Evolutionary conservation across 305 asterid species (phyloP).

Genomic region (Nicotiana rustica): DNA sequence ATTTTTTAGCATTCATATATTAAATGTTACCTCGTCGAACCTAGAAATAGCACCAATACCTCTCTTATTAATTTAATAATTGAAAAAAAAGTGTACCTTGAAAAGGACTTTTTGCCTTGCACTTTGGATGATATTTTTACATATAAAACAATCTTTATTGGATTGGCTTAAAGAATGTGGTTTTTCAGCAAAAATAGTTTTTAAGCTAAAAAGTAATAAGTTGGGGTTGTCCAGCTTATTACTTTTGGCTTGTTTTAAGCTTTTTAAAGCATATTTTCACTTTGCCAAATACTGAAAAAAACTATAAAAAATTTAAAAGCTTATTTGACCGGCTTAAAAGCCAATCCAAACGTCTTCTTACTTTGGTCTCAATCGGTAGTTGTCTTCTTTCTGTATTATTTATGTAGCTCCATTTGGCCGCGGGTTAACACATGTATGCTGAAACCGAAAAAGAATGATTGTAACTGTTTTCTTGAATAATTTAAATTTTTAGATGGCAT

Average conservation of each 20-base stretch:
- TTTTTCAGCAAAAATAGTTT: no score
- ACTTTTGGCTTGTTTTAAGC: no score
- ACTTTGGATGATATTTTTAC: not conserved
- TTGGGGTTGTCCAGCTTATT: no score
- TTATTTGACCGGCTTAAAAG: no score
- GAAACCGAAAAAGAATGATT: not conserved
- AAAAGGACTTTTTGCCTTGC: conserved; percentile 17
- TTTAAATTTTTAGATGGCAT: not conserved
- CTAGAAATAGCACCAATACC: not conserved
- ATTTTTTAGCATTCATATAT: not conserved
- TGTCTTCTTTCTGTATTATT: no score
- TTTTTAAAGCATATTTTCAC: no score
- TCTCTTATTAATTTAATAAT: not conserved
- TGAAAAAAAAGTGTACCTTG: not conserved
- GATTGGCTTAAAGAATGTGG: no score
- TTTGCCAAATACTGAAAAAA: no score
- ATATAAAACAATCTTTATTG: not conserved
- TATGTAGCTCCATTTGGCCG: not conserved
- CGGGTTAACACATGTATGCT: not conserved
- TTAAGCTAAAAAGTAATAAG: no score
- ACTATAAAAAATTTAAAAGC: no score
- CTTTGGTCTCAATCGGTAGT: not conserved
- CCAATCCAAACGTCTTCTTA: not conserved
- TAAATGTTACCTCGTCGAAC: conserved; percentile 21
- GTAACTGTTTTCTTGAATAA: not conserved